Conservation (phyloP, 352 stramenopile species). For the Pythium angustatum region DNA sequence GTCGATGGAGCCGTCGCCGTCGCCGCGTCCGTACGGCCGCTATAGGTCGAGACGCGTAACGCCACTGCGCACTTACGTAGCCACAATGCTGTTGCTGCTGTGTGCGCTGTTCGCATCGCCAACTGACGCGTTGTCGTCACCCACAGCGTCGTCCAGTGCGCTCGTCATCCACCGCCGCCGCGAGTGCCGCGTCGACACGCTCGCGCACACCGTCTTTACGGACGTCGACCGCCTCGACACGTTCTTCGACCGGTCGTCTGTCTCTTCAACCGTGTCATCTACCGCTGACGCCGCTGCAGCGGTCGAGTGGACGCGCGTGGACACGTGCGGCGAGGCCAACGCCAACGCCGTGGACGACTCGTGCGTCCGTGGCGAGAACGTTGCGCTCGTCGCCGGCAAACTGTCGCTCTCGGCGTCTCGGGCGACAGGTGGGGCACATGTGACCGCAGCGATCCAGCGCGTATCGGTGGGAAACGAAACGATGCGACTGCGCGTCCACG, state of each 20-base stretch:
- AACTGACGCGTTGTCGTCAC: not conserved
- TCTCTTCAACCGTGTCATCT: no score
- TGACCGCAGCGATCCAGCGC: no score
- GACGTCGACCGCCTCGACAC: slow-evolving; percentile 3
- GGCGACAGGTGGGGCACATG: no score
- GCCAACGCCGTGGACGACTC: not conserved
- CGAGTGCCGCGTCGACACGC: slow-evolving; percentile 23
- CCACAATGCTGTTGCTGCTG: not conserved
- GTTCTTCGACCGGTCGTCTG: slow-evolving; percentile 16
- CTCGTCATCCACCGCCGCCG: slow-evolving; percentile 28
- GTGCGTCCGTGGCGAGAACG: slow-evolving; percentile 12
- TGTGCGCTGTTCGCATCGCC: not conserved
- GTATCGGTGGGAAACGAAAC: no score
- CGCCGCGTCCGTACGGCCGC: not conserved
- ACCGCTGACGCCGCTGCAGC: not conserved
- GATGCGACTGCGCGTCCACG: slow-evolving; percentile 21
- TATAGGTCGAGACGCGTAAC: not conserved
- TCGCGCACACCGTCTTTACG: slow-evolving; percentile 22
- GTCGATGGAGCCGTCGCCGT: not conserved
- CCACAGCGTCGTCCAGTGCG: not conserved
- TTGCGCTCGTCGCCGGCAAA: slow-evolving; percentile 12
- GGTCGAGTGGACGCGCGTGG: slow-evolving; percentile 13
- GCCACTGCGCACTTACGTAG: not conserved
- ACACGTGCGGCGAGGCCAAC: slow-evolving; percentile 9
- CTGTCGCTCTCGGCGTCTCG: slow-evolving; percentile 13